Conservation (phyloP, 179 eudicot species). For the Beta macrorhiza region DNA sequence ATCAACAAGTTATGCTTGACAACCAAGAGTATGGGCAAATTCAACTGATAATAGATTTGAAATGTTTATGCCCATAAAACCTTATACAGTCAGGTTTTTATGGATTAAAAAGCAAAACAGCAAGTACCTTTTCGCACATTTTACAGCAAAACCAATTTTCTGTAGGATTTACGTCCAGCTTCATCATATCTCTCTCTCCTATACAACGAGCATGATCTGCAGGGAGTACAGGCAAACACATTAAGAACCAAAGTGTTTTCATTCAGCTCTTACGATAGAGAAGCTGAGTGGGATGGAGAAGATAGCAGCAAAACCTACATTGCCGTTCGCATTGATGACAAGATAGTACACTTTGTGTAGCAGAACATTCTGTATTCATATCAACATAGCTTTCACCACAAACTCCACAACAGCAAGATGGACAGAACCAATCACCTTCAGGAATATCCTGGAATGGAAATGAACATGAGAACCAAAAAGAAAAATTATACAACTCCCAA, state of each 20-base stretch:
- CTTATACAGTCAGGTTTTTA: not conserved
- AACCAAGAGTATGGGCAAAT: not conserved
- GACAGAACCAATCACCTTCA: conserved; percentile 94
- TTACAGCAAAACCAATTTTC: conserved; percentile 75
- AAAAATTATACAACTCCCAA: not conserved
- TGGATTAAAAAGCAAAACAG: not conserved
- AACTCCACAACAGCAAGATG: conserved; percentile 81
- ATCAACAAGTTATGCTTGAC: not conserved
- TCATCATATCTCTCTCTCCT: conserved; percentile 33
- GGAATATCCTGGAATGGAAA: conserved; percentile 61
- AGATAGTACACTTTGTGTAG: conserved; percentile 36
- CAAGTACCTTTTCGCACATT: conserved; percentile 69
- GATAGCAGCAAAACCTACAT: conserved; percentile 48
- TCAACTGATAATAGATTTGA: not conserved
- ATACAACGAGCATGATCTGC: conserved; percentile 79
- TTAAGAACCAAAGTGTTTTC: not conserved
- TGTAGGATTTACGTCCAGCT: conserved; percentile 26
- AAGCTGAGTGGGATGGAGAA: not conserved
- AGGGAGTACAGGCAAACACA: conserved; percentile 10
- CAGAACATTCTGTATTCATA: conserved; percentile 26
- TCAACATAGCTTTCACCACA: conserved; percentile 51
- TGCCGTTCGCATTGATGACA: conserved; percentile 79
- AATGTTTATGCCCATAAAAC: not conserved
- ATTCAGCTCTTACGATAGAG: not conserved
- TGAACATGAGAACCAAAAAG: conserved; percentile 18